Conservation (phyloP, 2,329 filamentous ascomycete genomes). For the Cryphonectria nitschkei region DNA sequence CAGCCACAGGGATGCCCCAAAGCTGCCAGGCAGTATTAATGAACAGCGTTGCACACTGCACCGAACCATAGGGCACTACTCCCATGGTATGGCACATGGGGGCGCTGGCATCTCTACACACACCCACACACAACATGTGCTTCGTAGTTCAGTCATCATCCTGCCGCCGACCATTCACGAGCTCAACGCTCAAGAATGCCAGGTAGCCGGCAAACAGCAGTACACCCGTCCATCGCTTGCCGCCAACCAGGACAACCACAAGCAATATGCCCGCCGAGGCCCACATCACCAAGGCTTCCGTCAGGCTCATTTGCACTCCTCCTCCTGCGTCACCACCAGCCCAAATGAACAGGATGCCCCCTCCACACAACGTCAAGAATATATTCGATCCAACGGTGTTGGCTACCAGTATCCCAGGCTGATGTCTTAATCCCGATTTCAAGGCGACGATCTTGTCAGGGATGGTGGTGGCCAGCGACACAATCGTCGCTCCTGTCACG, state of each 20-base stretch:
- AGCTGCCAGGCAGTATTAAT: background rate
- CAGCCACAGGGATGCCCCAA: background rate
- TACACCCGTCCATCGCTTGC: constrained; percentile 39
- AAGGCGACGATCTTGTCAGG: constrained; percentile 57
- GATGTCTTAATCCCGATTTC: constrained; percentile 48
- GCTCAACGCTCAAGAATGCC: constrained; percentile 35
- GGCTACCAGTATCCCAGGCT: constrained; percentile 52
- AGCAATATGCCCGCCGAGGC: constrained; percentile 35
- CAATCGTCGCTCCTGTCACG: constrained; percentile 50
- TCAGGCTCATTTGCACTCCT: constrained; percentile 32
- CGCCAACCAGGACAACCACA: constrained; percentile 38
- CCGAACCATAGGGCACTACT: too few relatives aligned
- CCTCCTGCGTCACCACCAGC: constrained; percentile 33
- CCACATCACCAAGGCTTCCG: constrained; percentile 40
- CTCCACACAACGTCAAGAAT: constrained; percentile 53
- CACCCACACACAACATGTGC: background rate
- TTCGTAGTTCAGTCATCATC: background rate
- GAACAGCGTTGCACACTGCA: too few relatives aligned
- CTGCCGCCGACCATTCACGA: constrained; percentile 7
- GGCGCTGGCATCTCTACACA: background rate
- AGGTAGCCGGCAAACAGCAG: constrained; percentile 38
- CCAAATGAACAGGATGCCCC: constrained; percentile 41
- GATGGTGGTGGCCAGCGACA: constrained; percentile 55
- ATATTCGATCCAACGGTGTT: constrained; percentile 58
- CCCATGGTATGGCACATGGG: too few relatives aligned